Evolutionary conservation across 345 rosid genomes (phyloP), one percentile per base, ranked within the genome.

Genomic region (Moricandia arvensis): DNA sequence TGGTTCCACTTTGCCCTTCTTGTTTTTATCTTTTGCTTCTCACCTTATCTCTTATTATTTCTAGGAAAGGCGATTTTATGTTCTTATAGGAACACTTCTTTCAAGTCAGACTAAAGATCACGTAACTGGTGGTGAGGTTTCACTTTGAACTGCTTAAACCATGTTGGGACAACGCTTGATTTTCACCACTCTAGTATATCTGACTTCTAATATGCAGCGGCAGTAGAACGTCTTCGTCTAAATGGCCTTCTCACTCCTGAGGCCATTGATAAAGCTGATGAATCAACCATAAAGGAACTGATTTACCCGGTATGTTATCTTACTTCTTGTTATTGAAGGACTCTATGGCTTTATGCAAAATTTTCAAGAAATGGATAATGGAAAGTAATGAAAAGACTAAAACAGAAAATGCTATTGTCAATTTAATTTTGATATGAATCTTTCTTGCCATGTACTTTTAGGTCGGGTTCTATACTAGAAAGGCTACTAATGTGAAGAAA

Each of bases 401-500:
- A 53, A 18, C 47, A 24, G 26, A 59, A 59, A 41, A 10, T 63
- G 24, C 45, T 53, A 35, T 58, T 69, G 29, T 37, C 35, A 21
- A 24, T 69, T 27, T 51, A 18, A 41, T 3, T 2, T 7, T 1
- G 71, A 47, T 63, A 41, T 55, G 75, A 59, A 59, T 27, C 57
- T 47, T 26, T 45, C 18, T 66, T 38, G 13, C 38, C 45, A 67
- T 54, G 59, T 69, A 38, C 64, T 70, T 58, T 57, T 68, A 94
- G 97, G 98, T 94, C 30, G 97, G 97, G n/a, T 91, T 91, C 82
- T 91, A 91, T 79, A 84, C 92, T 53, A 86, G 97, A 81, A 94
- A 91, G 85, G 97, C 98, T 64, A 79, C 67, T 75, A 88, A 90
- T 80, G 59, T 90, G 93, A 94, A 94, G 88, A 94, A 91, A 79